Evolutionary conservation across 306 rosid genomes (phyloP), one percentile per base, ranked within the genome.

Genomic region (Glycine soja): DNA sequence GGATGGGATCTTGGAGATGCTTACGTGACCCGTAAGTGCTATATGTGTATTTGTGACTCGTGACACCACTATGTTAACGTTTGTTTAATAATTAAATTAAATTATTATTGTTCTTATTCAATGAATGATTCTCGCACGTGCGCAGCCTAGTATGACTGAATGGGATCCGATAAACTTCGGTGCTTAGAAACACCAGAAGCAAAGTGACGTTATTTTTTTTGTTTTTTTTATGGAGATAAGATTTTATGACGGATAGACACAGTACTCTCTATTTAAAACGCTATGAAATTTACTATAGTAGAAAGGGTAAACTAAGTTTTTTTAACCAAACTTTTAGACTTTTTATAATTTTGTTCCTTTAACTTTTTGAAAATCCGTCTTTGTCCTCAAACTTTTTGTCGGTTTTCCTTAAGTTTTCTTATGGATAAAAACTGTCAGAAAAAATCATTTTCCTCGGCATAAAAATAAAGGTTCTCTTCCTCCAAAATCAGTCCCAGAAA

Each of bases 111-210:
- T 14, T 82, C 58, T 47, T n/a, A 76, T 86, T 82, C 62, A 75
- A 69, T 82, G 72, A 85, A 82, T 46, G 47, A 38, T 43, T 16
- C 8, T 65, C 68, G 78, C 94, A 86, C 83, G 87, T 81, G 86
- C 79, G 94, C 94, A 87, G 92, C 80, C 90, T 52, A 9, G 69
- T 75, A 72, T 36, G 92, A 89, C 87, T 66, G 43, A 38, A 4
- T 38, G 4, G 8, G 62, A 78, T 11, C 45, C 70, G 1, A 71
- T 42, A 53, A 70, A 13, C 72, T 70, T 76, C 15, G 32, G 54
- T 38, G 16, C 38, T 0, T 15, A 38, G 70, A 74, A 56, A 15
- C 43, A 14, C 51, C 30, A 32, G 15, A 19, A 70, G 8, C 10
- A 11, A 13, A 4, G 61, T 71, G 76, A 30, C 47, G 61, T 71